phyloP scores from a whole-genome alignment of 768 basidiomycete genomes.

The Coprinopsis cinerea region DNA sequence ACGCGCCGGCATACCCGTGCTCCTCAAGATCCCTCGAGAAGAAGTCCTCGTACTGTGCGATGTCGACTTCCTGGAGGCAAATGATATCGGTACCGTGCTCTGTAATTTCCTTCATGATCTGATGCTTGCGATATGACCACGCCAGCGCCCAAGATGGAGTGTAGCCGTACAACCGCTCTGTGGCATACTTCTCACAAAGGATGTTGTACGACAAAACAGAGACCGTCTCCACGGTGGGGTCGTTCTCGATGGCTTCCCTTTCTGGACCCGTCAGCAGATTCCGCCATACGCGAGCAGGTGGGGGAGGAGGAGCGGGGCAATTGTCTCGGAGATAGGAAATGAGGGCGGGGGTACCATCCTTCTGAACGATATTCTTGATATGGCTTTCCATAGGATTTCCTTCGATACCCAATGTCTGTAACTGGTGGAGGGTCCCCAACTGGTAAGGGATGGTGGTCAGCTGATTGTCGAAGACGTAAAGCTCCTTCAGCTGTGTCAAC shows the following conservation, averaged over 20 bases:
- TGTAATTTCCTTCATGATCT: constrained; percentile 80
- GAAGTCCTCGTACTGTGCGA: constrained; percentile 86
- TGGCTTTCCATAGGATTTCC: constrained; percentile 89
- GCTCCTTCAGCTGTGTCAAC: constrained; percentile 82
- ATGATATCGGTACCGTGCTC: constrained; percentile 82
- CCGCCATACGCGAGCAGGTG: constrained; percentile 79
- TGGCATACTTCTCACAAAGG: constrained; percentile 86
- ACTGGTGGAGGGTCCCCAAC: constrained; percentile 84
- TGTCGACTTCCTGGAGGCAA: constrained; percentile 95
- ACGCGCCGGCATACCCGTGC: constrained; percentile 85
- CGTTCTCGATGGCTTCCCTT: constrained; percentile 51
- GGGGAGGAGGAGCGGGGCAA: constrained; percentile 75
- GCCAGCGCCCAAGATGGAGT: constrained; percentile 93
- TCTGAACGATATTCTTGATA: constrained; percentile 79
- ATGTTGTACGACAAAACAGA: constrained; percentile 90
- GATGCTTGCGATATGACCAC: constrained; percentile 92
- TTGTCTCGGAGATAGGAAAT: constrained; percentile 90
- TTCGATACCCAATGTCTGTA: constrained; percentile 91
- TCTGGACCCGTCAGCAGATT: constrained; percentile 52
- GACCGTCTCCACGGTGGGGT: constrained; percentile 69
- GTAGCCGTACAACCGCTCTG: constrained; percentile 87
- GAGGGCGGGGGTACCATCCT: constrained; percentile 88
- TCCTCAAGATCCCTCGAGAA: constrained; percentile 68
- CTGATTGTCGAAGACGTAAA: constrained; percentile 94
- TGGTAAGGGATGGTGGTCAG: constrained; percentile 81